Percentiles rank a stretch among this genome's conserved stretches.
Conservation (phyloP, 2,329 filamentous ascomycete species). For the Trichoderma polysporum region DNA sequence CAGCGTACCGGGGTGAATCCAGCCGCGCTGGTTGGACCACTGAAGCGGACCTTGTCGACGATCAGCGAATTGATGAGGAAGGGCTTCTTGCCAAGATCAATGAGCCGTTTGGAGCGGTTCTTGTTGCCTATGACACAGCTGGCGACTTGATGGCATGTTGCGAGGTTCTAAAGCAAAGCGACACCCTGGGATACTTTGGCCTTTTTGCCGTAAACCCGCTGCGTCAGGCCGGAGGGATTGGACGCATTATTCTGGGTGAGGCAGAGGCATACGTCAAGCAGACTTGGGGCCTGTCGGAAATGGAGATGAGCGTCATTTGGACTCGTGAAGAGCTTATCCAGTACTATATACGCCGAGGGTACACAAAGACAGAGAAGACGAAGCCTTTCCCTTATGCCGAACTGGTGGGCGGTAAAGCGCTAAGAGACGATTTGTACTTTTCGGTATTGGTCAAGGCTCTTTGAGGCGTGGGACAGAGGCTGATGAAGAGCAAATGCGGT, state of each 20-base stretch:
- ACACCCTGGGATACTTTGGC: conserved; percentile 30
- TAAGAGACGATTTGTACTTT: conserved; percentile 47
- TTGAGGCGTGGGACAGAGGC: conserved; percentile 7
- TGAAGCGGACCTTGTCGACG: conserved; percentile 45
- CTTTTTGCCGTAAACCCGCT: conserved; percentile 48
- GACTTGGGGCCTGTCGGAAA: conserved; percentile 21
- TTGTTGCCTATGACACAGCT: conserved; percentile 37
- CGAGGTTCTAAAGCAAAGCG: conserved; percentile 37
- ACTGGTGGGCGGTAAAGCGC: conserved; percentile 36
- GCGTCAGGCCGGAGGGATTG: conserved; percentile 45
- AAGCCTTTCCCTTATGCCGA: conserved; percentile 44
- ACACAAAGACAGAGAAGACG: conserved; percentile 39
- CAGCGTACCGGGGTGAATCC: conserved; percentile 45
- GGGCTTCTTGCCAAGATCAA: conserved; percentile 42
- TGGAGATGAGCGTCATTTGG: conserved; percentile 49
- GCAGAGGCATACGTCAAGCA: conserved; percentile 41
- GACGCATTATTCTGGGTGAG: conserved; percentile 40
- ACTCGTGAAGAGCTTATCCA: conserved; percentile 43
- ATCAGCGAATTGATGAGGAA: conserved; percentile 43
- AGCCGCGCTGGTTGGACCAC: conserved; percentile 48
- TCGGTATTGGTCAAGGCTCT: conserved; percentile 42
- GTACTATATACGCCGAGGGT: conserved; percentile 48
- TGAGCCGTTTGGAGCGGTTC: conserved; percentile 36
- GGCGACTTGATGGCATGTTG: conserved; percentile 43
- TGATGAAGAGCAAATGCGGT: not conserved